phyloP scores from a whole-genome alignment of 176 grass and related monocot genomes.

The Ensete ventricosum region DNA sequence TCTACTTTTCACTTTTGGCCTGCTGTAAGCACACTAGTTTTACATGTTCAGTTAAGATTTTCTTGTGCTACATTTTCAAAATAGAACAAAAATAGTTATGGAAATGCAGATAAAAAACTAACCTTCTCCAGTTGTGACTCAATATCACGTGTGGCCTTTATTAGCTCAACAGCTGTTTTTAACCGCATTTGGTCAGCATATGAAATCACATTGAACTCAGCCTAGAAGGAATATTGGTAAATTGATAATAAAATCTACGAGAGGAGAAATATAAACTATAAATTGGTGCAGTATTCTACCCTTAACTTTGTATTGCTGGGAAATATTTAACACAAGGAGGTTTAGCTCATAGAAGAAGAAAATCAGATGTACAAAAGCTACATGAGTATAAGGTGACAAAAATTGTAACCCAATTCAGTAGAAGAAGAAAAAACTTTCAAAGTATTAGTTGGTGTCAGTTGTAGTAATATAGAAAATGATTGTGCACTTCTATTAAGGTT shows the following conservation, averaged over 20 bases:
- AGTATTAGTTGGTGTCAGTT: too few relatives aligned
- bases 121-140: constrained; percentile 80
- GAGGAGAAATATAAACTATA: background rate
- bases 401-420: too few relatives aligned
- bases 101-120: constrained; percentile 12
- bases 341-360: background rate
- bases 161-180: constrained; percentile 82
- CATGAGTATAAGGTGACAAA: background rate
- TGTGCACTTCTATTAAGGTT: too few relatives aligned
- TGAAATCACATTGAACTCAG: constrained; percentile 82
- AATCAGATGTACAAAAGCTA: background rate
- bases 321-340: background rate
- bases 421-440: background rate
- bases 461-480: too few relatives aligned
- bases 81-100: constrained; percentile 1
- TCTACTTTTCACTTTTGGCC: too few relatives aligned
- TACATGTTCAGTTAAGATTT: background rate
- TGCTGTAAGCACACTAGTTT: background rate
- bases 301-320: background rate
- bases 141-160: constrained; percentile 80
- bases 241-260: background rate
- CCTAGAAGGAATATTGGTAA: constrained; percentile 29
- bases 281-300: background rate
- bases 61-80: background rate
- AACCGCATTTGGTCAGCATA: constrained; percentile 84